Base-by-base conservation (phyloP, 2,329 filamentous ascomycete genomes). In the Aspergillus sp. region DNA sequence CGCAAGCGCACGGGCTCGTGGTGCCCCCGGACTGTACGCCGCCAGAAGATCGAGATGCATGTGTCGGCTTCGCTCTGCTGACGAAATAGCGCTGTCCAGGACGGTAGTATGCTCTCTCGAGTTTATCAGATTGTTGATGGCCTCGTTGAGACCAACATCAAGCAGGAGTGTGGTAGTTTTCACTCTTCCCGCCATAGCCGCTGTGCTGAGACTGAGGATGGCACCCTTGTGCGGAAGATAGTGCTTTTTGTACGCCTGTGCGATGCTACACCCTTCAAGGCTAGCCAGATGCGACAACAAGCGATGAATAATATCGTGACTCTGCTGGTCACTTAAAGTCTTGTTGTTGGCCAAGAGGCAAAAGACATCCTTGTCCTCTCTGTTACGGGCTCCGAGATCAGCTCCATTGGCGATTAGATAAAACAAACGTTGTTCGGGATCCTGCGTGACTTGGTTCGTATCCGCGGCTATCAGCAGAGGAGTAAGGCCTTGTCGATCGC, bases 401-500 rank as follows among this genome's bases (percentile, higher is more conserved):
- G 69, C 70, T n/a, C 67, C 70, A 36, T 67, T 65, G 1, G 44
- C 39, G 8, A 70, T 47, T 6, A 71, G 47, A 32, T 65, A 70
- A n/a, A 60, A 52, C 23, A 60, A 65, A 41, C 62, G 63, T 38
- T 61, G 57, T 17, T 32, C 44, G 8, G 69, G 63, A 56, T 69
- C 19, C 17, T 49, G 25, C 13, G 49, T 13, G 2, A 38, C 61
- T n/a, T 59, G 57, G 3, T 68, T 51, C 6, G 59, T 65, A 5
- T 64, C 59, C 5, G 70, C 56, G 25, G 68, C 68, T 50, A 65
- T 66, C 25, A 59, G 64, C 19, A 71, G 49, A 13, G 68, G 62
- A 17, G 65, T 68, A n/a, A 57, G 58, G 11, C 67, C 69, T 3
- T 57, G 63, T 3, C 57, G 44, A 47, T 66, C 63, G 23, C 49